Evolutionary conservation across 2,329 filamentous ascomycete species (phyloP).

Genomic region (Xylariaceae sp.): DNA sequence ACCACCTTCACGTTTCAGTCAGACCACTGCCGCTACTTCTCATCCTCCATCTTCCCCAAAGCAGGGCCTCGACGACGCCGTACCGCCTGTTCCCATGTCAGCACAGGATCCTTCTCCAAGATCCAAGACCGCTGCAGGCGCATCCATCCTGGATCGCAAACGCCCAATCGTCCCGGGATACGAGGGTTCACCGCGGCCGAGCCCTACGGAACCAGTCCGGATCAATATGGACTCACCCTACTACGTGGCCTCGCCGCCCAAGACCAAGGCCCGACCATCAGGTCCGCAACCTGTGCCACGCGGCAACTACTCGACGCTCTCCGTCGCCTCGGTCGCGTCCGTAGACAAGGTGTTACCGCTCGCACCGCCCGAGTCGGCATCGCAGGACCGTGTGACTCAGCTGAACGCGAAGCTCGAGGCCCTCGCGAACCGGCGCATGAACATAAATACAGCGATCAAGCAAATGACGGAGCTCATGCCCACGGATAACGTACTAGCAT

Average conservation of each 20-base stretch:
- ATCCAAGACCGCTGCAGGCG: conserved; percentile 8
- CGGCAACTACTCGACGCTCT: conserved; percentile 15
- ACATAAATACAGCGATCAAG: conserved; percentile 67
- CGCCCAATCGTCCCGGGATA: conserved; percentile 29
- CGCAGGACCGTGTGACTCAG: conserved; percentile 60
- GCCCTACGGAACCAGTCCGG: conserved; percentile 21
- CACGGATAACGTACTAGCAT: conserved; percentile 62
- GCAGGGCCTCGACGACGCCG: conserved; percentile 31
- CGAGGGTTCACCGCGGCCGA: conserved; percentile 15
- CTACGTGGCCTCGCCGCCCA: conserved; percentile 13
- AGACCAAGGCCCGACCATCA: conserved; percentile 8
- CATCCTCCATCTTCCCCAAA: conserved; percentile 37
- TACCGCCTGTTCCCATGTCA: conserved; percentile 33
- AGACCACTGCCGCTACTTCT: conserved; percentile 57
- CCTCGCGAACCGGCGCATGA: conserved; percentile 63
- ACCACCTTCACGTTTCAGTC: conserved; percentile 59
- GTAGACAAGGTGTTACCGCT: conserved; percentile 56
- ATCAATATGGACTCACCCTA: conserved; percentile 27
- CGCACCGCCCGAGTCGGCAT: conserved; percentile 52
- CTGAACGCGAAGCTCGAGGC: conserved; percentile 63
- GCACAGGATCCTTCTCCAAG: conserved; percentile 13
- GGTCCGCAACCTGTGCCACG: conserved; percentile 7
- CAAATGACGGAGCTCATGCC: conserved; percentile 78
- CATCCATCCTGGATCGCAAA: conserved; percentile 36
- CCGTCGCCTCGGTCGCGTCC: conserved; percentile 12